phyloP scores from a whole-genome alignment of 164 flowering plant genomes.

The Vitis rotundifolia region DNA sequence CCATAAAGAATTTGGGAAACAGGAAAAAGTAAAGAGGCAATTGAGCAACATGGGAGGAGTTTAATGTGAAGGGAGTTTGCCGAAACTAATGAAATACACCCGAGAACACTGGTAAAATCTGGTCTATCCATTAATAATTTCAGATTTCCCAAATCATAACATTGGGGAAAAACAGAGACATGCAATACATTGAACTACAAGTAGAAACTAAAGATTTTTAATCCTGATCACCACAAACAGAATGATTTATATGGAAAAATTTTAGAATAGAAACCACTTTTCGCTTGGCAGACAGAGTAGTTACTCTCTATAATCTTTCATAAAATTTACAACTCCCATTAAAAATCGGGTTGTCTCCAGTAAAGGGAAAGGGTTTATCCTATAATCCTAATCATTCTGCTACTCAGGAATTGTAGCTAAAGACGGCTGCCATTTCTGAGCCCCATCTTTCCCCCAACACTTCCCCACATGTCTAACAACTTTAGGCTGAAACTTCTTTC shows the following conservation, averaged over 20 bases:
- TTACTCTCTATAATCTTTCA: conserved; percentile 1
- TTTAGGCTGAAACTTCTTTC: conserved; percentile 17
- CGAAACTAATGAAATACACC: too few species aligned
- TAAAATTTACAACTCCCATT: conserved; percentile 2
- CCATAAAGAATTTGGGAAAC: too few species aligned
- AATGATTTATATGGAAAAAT: not conserved
- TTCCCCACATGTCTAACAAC: not conserved
- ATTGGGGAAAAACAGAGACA: too few species aligned
- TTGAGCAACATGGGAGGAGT: too few species aligned
- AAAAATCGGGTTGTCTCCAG: not conserved
- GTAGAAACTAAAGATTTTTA: too few species aligned
- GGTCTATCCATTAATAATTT: too few species aligned
- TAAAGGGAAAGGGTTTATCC: not conserved
- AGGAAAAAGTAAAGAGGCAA: too few species aligned
- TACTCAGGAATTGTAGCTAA: conserved; percentile 48
- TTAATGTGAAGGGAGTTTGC: too few species aligned
- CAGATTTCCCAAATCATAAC: too few species aligned
- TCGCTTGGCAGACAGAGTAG: not conserved
- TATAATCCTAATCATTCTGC: conserved; percentile 8
- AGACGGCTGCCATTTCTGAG: conserved; percentile 49
- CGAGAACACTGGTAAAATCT: too few species aligned
- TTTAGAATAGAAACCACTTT: not conserved
- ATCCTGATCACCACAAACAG: not conserved
- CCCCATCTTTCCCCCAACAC: not conserved
- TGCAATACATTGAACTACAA: too few species aligned